Base-by-base conservation (phyloP, 768 basidiomycete genomes). In the Lactarius deliciosus region DNA sequence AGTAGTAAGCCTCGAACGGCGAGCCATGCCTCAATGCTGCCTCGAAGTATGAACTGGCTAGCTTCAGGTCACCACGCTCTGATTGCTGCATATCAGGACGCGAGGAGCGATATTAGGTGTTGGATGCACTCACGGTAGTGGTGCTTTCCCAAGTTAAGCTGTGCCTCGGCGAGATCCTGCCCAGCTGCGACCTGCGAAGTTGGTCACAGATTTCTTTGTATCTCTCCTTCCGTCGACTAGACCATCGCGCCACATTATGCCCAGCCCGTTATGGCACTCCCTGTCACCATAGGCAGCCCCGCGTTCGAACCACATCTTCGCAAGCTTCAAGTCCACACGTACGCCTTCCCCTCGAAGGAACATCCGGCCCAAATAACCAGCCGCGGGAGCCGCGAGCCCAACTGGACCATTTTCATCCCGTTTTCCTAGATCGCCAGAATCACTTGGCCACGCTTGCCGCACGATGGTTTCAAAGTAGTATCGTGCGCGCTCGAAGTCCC, bases 231-330 rank as follows among this genome's bases (percentile, higher is more conserved):
- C 81, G 34, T 86, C 84, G 3, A 89, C 77, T 22, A 98, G 78
- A 0, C 94, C 97, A 73, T 98, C 97, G 38, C 96, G 82, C 79
- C 89, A 91, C 66, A 98, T 92, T 72, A 98, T 90, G 0, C 96
- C 97, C 41, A 99, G 79, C 0, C 89, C 91, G 73, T 97, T 98
- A 65, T 89, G 86, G 69, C 88, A 90, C 76, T 98, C 96, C 65
- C 88, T 84, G 72, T 99, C 96, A 30, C 87, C 88, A 73, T 88
- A 84, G 53, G 85, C 84, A 15, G 82, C 85, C 1, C 92, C 96
- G 61, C 97, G 83, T 71, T 94, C 92, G 71, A 96, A 96, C 97
- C 97, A 99, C 80, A 96, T 84, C 79, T 88, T 93, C 10, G 94
- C 96, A 68, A 85, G 76, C 32, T 82, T 80, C 22, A 84, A 82